Base-by-base conservation (phyloP, 2,329 filamentous ascomycete species). In the Periconia digitata region DNA sequence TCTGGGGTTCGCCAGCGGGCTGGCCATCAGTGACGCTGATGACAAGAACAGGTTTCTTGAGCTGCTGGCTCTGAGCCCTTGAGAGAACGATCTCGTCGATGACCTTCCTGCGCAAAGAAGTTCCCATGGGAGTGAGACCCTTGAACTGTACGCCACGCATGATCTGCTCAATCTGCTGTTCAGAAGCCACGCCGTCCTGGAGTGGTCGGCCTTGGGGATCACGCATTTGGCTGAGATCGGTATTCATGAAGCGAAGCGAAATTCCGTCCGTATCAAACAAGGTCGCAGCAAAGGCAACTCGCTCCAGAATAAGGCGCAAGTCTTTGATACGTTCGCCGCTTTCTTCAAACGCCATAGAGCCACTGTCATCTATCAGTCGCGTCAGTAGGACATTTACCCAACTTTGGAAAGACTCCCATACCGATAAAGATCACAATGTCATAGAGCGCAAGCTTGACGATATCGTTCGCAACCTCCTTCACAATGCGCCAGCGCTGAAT, bases 191-290 rank as follows among this genome's bases (percentile, higher is more conserved):
- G 46, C 78, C 74, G 57, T 85, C 81, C 27, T 75, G 65, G 37
- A 73, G 64, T 44, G 76, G 69, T n/a, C 63, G 62, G 13, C 66
- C 66, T 32, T 58, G 55, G 32, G 59, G 55, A 43, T 62, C 56
- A 35, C 60, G 62, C 23, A 57, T 46, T 17, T 53, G 44, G 27
- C 55, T 56, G 62, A 71, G 56, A 73, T 77, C 73, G 12, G 80
- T 80, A 72, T 88, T 87, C 85, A 88, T 87, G 75, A 87, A 87
- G 39, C 85, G 83, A 34, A 87, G 72, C 22, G 80, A 80, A 53
- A 88, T 85, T 36, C 85, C 85, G 59, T 88, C 85, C 27, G 83
- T 75, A 54, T 88, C 85, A 60, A 88, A 88, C n/a, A 86, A 77
- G 2, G 83, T 84, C 3, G 84, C 82, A 7, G 84, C 84, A 49